A percentile compares a stretch with the other conserved stretches of the same genome.
Conservation (phyloP, 371 early-diverging fungal genomes). For the Actinomortierella wolfii region DNA sequence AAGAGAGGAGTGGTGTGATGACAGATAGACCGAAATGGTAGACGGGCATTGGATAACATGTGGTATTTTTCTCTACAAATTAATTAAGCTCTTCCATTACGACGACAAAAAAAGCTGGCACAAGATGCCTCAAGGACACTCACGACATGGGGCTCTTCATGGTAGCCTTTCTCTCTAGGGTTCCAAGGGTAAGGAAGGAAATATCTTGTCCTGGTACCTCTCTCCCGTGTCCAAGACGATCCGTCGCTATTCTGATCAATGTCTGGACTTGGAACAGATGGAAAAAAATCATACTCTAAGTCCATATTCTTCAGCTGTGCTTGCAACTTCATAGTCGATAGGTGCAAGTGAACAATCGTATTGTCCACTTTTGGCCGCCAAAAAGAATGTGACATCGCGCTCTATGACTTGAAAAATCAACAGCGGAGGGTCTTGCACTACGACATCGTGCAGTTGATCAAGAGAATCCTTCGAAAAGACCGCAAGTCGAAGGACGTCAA, state of each 20-base stretch:
- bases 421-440: constrained; percentile 7
- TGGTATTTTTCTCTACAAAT: too few relatives aligned
- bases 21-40: too few relatives aligned
- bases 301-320: constrained; percentile 11
- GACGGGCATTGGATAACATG: too few relatives aligned
- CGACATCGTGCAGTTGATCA: constrained; percentile 4
- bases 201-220: constrained; percentile 9
- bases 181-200: constrained; percentile 15
- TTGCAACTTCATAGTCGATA: constrained; percentile 6
- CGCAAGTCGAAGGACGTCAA: constrained; percentile 13
- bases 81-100: too few relatives aligned
- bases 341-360: constrained; percentile 8
- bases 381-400: constrained; percentile 3
- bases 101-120: too few relatives aligned
- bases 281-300: constrained; percentile 9
- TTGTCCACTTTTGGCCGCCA: constrained; percentile 8
- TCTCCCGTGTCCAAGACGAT: too few relatives aligned
- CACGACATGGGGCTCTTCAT: constrained; percentile 15
- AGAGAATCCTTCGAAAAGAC: constrained; percentile 15
- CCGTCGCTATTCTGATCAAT: constrained; percentile 5
- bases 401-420: constrained; percentile 15
- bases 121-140: too few relatives aligned
- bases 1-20: too few relatives aligned
- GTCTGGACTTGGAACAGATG: constrained; percentile 14
- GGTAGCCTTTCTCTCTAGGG: constrained; percentile 11